These are phyloP conservation scores for Urtica urens DNA, from an alignment of 306 rosid genomes.

Conservation along the genomic window DNA sequence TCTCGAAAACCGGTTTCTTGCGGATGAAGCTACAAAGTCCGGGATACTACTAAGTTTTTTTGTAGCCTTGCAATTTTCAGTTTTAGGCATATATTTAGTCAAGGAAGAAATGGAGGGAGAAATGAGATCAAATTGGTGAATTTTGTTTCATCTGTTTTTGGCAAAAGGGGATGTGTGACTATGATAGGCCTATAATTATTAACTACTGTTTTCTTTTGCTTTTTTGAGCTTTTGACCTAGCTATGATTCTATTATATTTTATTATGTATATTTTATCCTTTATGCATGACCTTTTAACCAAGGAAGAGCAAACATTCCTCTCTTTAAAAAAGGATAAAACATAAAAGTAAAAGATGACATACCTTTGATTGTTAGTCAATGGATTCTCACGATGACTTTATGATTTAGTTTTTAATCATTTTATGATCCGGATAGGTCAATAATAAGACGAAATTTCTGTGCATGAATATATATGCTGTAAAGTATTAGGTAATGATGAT, in stretches of 20 bases:
- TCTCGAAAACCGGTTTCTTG: conserved; percentile 4
- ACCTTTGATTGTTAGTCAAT: background rate
- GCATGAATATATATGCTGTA: conserved; percentile 9
- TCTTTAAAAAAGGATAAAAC: conserved; percentile 22
- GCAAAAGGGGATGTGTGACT: too few relatives aligned
- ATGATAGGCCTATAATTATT: too few relatives aligned
- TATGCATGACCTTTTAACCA: conserved; percentile 33
- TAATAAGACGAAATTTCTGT: conserved; percentile 5
- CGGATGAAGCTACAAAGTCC: too few relatives aligned
- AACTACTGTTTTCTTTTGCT: too few relatives aligned
- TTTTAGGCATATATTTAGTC: too few relatives aligned
- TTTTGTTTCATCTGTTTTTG: too few relatives aligned
- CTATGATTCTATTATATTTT: background rate
- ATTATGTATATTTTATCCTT: conserved; percentile 8
- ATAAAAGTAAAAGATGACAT: conserved; percentile 18
- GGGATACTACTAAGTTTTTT: too few relatives aligned
- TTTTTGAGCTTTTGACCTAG: conserved; percentile 32
- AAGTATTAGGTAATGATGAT: conserved; percentile 21
- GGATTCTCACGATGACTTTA: conserved; percentile 36
- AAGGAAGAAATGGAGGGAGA: too few relatives aligned
- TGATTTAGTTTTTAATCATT: conserved; percentile 28
- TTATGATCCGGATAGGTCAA: conserved; percentile 6
- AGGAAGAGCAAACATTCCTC: conserved; percentile 43
- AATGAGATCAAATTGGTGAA: too few relatives aligned
- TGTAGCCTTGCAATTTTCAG: too few relatives aligned